These are phyloP conservation scores for Metschnikowia koreensis DNA, from an alignment of 805 yeast species.

Conservation along the genomic window DNA sequence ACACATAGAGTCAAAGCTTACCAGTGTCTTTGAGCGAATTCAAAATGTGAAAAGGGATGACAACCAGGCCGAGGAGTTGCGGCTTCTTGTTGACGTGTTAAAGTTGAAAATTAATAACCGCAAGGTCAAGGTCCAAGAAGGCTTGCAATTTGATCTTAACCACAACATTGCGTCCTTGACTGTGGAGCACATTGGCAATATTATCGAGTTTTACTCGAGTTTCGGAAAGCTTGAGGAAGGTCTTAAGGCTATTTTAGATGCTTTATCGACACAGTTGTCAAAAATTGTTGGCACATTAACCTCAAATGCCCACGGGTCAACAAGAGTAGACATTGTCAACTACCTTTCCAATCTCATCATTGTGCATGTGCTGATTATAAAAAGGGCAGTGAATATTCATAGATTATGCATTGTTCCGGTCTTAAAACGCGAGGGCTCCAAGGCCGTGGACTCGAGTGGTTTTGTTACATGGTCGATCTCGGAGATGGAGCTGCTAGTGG, in stretches of 20 bases:
- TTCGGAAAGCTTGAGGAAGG: slow-evolving; percentile 39
- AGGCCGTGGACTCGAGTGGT: slow-evolving; percentile 32
- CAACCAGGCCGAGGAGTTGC: slow-evolving; percentile 24
- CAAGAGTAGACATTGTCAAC: slow-evolving; percentile 42
- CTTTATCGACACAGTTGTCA: slow-evolving; percentile 32
- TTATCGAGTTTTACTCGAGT: slow-evolving; percentile 35
- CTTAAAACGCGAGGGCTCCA: slow-evolving; percentile 26
- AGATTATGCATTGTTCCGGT: slow-evolving; percentile 47
- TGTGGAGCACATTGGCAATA: slow-evolving; percentile 30
- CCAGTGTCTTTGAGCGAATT: slow-evolving; percentile 27
- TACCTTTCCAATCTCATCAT: slow-evolving; percentile 40
- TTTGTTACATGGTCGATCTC: slow-evolving; percentile 76
- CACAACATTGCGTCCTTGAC: slow-evolving; percentile 32
- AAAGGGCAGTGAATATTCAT: slow-evolving; percentile 54
- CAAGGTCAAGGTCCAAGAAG: slow-evolving; percentile 36
- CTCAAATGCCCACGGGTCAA: slow-evolving; percentile 42
- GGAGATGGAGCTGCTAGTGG: slow-evolving; percentile 59
- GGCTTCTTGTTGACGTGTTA: slow-evolving; percentile 39
- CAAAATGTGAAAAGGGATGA: slow-evolving; percentile 12
- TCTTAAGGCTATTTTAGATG: slow-evolving; percentile 31
- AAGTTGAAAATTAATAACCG: slow-evolving; percentile 39
- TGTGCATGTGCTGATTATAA: slow-evolving; percentile 34
- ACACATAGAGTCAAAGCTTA: slow-evolving; percentile 35
- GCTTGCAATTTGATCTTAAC: slow-evolving; percentile 37
- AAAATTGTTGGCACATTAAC: slow-evolving; percentile 34